Evolutionary conservation across 108 stramenopile species (phyloP).

Genomic region (Nitzschia putrida): DNA sequence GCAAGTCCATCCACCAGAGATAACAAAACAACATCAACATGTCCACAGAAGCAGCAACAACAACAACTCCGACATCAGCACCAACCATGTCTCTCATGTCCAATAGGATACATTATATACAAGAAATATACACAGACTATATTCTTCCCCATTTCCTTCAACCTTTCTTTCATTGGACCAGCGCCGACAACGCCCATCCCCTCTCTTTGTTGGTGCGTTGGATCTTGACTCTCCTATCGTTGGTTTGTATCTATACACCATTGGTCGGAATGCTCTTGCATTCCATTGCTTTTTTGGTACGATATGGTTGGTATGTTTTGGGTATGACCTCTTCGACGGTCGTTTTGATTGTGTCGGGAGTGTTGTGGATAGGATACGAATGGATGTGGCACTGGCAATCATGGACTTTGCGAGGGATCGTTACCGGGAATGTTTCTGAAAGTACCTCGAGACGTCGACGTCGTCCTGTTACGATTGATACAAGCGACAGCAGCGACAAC

Average conservation of each 20-base stretch:
- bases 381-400: slow-evolving; percentile 39
- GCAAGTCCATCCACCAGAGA: too few species aligned
- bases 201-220: background rate
- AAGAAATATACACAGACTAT: too few species aligned
- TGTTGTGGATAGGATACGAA: slow-evolving; percentile 8
- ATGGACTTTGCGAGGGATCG: background rate
- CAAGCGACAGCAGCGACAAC: too few species aligned
- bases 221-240: background rate
- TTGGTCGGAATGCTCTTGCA: slow-evolving; percentile 3
- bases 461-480: slow-evolving; percentile 12
- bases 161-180: slow-evolving; percentile 1
- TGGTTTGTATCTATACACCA: slow-evolving; percentile 14
- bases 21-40: too few species aligned
- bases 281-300: slow-evolving; percentile 24
- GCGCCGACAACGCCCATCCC: slow-evolving; percentile 15
- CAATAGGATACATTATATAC: too few species aligned
- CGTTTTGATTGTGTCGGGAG: background rate
- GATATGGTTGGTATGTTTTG: slow-evolving; percentile 27
- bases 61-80: too few species aligned
- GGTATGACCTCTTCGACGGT: slow-evolving; percentile 11
- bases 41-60: too few species aligned
- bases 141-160: too few species aligned
- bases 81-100: too few species aligned
- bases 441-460: background rate
- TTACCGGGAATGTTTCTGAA: background rate